phyloP scores from a whole-genome alignment of 1,284 basidiomycete genomes.

The Leccinum pallidistipes region DNA sequence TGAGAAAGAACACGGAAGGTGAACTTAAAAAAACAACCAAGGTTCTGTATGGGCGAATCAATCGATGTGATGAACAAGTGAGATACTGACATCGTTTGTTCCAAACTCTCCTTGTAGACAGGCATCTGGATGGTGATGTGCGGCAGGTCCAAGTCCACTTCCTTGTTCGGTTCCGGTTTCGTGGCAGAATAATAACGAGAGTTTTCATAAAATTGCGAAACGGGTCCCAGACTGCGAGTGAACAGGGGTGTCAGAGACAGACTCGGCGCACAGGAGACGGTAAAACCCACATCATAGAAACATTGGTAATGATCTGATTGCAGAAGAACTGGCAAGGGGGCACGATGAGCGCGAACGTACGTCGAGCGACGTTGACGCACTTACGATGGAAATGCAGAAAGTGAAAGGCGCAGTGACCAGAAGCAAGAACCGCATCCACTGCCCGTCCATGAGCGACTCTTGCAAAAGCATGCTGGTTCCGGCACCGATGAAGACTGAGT shows the following conservation, averaged over 20 bases:
- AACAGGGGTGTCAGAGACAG: background rate
- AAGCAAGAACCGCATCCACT: constrained; percentile 64
- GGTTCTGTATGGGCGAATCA: constrained; percentile 66
- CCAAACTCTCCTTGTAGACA: constrained; percentile 77
- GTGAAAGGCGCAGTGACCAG: constrained; percentile 66
- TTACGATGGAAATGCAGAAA: constrained; percentile 72
- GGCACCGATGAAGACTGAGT: constrained; percentile 58
- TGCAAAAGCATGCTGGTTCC: constrained; percentile 58
- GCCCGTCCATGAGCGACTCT: constrained; percentile 67
- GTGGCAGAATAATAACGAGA: constrained; percentile 69
- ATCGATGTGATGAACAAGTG: background rate
- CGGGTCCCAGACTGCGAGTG: constrained; percentile 58
- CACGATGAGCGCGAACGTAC: constrained; percentile 8
- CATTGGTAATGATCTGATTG: constrained; percentile 55
- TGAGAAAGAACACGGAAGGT: constrained; percentile 76
- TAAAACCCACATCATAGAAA: constrained; percentile 51
- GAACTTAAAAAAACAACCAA: constrained; percentile 38
- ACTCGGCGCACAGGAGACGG: background rate
- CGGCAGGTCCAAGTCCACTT: constrained; percentile 59
- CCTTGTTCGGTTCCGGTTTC: constrained; percentile 55
- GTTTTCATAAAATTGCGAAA: constrained; percentile 75
- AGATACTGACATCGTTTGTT: constrained; percentile 63
- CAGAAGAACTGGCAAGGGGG: constrained; percentile 64
- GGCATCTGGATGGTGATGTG: constrained; percentile 79
- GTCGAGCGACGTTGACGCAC: constrained; percentile 24